Base-by-base conservation (phyloP, 2,329 filamentous ascomycete species). In the Eutypa lata region DNA sequence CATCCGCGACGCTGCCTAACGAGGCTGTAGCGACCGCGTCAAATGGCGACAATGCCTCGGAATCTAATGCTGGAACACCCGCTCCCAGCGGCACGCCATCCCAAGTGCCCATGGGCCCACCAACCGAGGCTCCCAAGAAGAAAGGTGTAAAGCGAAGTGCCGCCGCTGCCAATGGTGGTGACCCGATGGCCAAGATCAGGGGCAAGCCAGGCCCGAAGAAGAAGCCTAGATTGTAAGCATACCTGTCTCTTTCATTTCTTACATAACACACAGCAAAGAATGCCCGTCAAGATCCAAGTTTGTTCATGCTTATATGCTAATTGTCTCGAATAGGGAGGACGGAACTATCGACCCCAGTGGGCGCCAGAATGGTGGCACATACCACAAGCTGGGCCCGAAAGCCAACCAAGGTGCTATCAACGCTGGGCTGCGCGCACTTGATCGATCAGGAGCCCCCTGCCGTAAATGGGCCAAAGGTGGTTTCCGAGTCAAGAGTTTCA, bases 361-460 rank as follows among this genome's bases (percentile, higher is more conserved):
- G 61, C 67, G 75, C 56, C 71, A 72, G 61, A 70, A 71, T 55
- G 75, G 79, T 62, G 73, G 77, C 45, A 74, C 76, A 6, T 77
- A 79, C 48, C 90, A 93, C 73, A 96, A 96, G 71, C 87, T 97
- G 24, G 93, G 93, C 3, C 94, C 94, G 61, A 97, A 97, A 73
- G 93, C 93, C 49, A 97, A 97, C 70, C 90, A 93, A 65, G 94
- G 94, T 58, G 93, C 93, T 54, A 99, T 99, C 79, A 99, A 99
- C 68, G 94, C 94, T 51, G 90, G 91, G 49, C 86, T 99, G 48
- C 90, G 94, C 51, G 93, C 94, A 13, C 88, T 99, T 59, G 94
- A 99, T 72, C 87, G 93, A 56, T 89, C 89, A 7, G 93, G 93
- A 61, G 89, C 93, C 66, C 92, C 94, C 10, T 97, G 92, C 72